These are phyloP conservation scores for Candida multigemmis DNA, from an alignment of 805 yeast species.

Conservation along the genomic window DNA sequence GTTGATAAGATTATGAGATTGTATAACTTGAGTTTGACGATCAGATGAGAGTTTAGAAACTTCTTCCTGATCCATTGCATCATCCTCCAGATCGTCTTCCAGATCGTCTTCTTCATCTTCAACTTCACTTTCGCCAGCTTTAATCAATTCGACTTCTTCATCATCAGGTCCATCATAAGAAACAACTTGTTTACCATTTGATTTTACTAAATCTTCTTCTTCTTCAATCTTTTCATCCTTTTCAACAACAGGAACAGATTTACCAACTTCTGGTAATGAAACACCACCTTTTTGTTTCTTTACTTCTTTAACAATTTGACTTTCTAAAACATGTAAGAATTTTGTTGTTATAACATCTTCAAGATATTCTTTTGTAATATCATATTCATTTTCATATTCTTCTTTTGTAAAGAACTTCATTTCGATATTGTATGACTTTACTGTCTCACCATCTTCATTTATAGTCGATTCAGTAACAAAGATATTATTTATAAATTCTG, in stretches of 20 bases:
- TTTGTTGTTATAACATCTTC: constrained; percentile 55
- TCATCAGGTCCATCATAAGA: constrained; percentile 95
- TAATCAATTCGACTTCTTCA: constrained; percentile 86
- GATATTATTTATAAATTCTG: constrained; percentile 83
- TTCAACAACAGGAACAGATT: constrained; percentile 46
- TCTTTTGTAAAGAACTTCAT: constrained; percentile 64
- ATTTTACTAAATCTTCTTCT: constrained; percentile 50
- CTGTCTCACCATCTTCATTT: constrained; percentile 34
- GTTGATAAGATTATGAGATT: constrained; percentile 64
- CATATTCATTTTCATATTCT: constrained; percentile 85
- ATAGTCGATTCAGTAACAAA: constrained; percentile 80
- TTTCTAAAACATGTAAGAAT: constrained; percentile 66
- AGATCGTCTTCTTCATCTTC: constrained; percentile 50
- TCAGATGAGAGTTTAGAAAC: constrained; percentile 57
- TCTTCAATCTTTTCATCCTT: constrained; percentile 24
- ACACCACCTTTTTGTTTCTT: constrained; percentile 66
- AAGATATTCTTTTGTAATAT: constrained; percentile 70
- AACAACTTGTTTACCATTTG: constrained; percentile 73
- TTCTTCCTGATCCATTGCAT: constrained; percentile 25
- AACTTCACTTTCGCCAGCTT: constrained; percentile 68
- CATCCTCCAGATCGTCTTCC: constrained; percentile 12
- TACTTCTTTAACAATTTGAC: constrained; percentile 68
- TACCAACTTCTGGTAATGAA: constrained; percentile 55
- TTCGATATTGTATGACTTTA: constrained; percentile 68
- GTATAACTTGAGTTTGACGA: constrained; percentile 76